A percentile compares a stretch with the other conserved stretches of the same genome.
Evolutionary conservation across 106 monocot genomes (phyloP).

Genomic region (Xerophyta viscosa): DNA sequence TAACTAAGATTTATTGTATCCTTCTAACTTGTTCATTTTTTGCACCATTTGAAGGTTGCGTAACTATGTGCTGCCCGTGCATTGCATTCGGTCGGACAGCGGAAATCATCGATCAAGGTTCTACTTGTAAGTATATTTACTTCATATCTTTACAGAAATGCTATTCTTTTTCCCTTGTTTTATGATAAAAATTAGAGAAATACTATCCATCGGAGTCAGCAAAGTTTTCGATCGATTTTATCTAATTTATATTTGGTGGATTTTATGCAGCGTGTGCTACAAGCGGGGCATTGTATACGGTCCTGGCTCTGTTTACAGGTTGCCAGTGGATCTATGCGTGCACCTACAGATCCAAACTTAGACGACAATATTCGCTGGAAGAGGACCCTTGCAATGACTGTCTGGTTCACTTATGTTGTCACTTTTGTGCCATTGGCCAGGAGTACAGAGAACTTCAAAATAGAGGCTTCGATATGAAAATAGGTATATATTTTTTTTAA

Average conservation of each 20-base stretch:
- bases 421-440: constrained; percentile 58
- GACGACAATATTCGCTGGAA: constrained; percentile 22
- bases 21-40: background rate
- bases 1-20: no score
- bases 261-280: constrained; percentile 49
- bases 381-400: constrained; percentile 60
- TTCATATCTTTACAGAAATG: no score
- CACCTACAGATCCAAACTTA: constrained; percentile 37
- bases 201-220: background rate
- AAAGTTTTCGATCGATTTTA: background rate
- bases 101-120: constrained; percentile 34
- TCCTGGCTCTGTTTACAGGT: constrained; percentile 15
- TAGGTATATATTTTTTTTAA: no score
- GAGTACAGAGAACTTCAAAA: constrained; percentile 57
- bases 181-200: background rate
- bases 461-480: constrained; percentile 48
- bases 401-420: constrained; percentile 53
- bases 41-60: constrained; percentile 23
- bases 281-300: constrained; percentile 42
- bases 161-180: background rate
- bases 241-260: background rate
- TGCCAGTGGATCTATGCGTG: constrained; percentile 49
- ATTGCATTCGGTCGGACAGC: constrained; percentile 47
- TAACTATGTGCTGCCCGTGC: constrained; percentile 44
- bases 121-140: constrained; percentile 22